Evolutionary conservation across 495 filamentous ascomycete species (phyloP), one percentile per base, ranked within the genome.

Genomic region (Tuber brumale): DNA sequence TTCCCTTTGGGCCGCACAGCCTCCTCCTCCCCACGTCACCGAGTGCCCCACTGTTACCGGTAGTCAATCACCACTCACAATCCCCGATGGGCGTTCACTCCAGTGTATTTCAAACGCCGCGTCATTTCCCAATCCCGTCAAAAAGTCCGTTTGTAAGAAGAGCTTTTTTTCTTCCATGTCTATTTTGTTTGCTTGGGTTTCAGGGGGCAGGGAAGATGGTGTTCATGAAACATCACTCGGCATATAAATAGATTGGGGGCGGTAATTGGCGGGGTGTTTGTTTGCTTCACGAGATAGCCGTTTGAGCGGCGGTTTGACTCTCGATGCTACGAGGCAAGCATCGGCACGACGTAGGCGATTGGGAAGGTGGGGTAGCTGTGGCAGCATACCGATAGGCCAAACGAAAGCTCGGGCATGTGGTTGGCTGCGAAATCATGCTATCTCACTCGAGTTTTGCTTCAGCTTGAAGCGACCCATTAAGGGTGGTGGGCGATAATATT

Each of bases 201-300:
- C 27, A 31, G 16, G 16, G 57, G 8, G 16, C 57, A 66, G 57
- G 57, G 57, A 35, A 66, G 57, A 31, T 18, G 27, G 27, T 35
- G 27, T 35, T 66, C 57, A 66, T 66, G 57, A 66, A 66, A 66
- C 57, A 66, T 66, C 57, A 66, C 57, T 66, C 57, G 57, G 3
- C 14, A 35, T 66, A 66, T 31, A 66, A 66, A 66, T 66, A 66
- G 57, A 66, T 66, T 31, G 27, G 14, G 27, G 57, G 57, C 57
- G 57, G 57, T 35, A 66, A 35, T 35, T 35, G 57, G 57, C 19
- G 27, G 57, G 14, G 7, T 35, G 57, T 6, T 35, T 66, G 57
- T 66, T 35, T 66, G 27, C 57, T 35, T 16, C 14, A 31, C 57
- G 57, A 66, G 27, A 66, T 66, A 35, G 57, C 57, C 57, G 57